phyloP scores from a whole-genome alignment of 2,329 filamentous ascomycete species.

The Hypoxylon sp. region DNA sequence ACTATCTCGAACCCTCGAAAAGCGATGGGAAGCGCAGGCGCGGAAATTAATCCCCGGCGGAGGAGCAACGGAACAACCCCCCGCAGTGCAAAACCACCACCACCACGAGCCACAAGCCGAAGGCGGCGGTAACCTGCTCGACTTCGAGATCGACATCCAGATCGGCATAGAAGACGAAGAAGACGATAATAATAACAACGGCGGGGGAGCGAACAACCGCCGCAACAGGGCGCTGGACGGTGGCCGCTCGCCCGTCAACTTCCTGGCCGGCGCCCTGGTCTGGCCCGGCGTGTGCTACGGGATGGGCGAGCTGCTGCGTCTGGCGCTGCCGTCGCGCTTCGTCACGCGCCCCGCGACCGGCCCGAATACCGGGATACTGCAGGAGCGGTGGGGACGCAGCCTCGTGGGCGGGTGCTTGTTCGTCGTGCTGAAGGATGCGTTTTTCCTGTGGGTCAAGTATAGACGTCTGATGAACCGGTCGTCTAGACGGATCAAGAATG shows the following conservation, averaged over 20 bases:
- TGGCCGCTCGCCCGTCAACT: conserved; percentile 57
- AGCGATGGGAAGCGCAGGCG: conserved; percentile 62
- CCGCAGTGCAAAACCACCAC: not conserved
- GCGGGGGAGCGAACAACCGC: conserved; percentile 17
- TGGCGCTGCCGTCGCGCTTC: conserved; percentile 78
- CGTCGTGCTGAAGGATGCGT: conserved; percentile 82
- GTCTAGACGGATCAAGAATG: conserved; percentile 68
- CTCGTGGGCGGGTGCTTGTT: conserved; percentile 90
- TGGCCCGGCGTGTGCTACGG: conserved; percentile 86
- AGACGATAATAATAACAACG: conserved; percentile 32
- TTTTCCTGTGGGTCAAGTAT: conserved; percentile 75
- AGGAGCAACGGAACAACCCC: not conserved
- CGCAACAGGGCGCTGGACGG: conserved; percentile 39
- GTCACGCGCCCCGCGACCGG: conserved; percentile 61
- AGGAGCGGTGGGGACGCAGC: conserved; percentile 90
- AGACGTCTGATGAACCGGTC: conserved; percentile 70
- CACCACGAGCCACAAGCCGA: conserved; percentile 24
- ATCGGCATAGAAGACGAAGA: conserved; percentile 42
- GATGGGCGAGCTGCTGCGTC: conserved; percentile 81
- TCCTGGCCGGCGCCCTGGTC: conserved; percentile 72
- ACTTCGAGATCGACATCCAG: conserved; percentile 50
- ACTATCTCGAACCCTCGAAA: conserved; percentile 64
- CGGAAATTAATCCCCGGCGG: not conserved
- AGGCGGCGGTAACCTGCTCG: conserved; percentile 41
- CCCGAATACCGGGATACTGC: conserved; percentile 74